phyloP scores from a whole-genome alignment of 768 basidiomycete species.

The Auriscalpium microsporum region DNA sequence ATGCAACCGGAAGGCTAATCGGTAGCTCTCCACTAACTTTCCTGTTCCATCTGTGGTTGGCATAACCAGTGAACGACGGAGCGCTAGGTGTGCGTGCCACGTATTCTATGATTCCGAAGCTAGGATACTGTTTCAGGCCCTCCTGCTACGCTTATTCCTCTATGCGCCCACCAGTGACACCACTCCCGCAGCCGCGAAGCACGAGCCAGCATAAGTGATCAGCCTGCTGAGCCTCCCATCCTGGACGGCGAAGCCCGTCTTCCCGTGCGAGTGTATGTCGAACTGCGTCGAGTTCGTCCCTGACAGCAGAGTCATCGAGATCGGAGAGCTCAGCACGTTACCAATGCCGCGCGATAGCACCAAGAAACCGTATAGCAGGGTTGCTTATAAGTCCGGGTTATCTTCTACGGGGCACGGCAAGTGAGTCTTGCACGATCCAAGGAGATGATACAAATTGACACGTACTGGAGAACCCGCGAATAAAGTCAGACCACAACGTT shows the following conservation, averaged over 20 bases:
- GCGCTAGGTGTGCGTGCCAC: too few species aligned
- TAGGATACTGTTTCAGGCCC: too few species aligned
- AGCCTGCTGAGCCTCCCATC: too few species aligned
- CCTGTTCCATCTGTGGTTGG: too few species aligned
- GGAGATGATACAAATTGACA: neutral
- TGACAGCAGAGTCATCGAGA: constrained; percentile 16
- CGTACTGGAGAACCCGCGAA: constrained; percentile 17
- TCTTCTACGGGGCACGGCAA: constrained; percentile 12
- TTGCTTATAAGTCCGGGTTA: constrained; percentile 16
- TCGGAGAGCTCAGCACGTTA: constrained; percentile 22
- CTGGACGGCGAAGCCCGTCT: neutral
- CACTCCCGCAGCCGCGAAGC: too few species aligned
- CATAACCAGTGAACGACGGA: too few species aligned
- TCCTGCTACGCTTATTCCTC: too few species aligned
- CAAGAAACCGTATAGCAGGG: constrained; percentile 17
- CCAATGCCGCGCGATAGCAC: constrained; percentile 20
- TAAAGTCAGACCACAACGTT: constrained; percentile 24
- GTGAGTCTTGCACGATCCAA: neutral
- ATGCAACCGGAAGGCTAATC: too few species aligned
- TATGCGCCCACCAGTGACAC: too few species aligned
- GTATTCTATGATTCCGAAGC: too few species aligned
- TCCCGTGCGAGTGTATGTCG: neutral
- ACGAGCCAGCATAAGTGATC: too few species aligned
- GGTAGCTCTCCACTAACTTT: too few species aligned
- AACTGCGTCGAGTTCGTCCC: neutral